Conservation (phyloP, 2,329 filamentous ascomycete genomes). For the Talaromyces sp. region DNA sequence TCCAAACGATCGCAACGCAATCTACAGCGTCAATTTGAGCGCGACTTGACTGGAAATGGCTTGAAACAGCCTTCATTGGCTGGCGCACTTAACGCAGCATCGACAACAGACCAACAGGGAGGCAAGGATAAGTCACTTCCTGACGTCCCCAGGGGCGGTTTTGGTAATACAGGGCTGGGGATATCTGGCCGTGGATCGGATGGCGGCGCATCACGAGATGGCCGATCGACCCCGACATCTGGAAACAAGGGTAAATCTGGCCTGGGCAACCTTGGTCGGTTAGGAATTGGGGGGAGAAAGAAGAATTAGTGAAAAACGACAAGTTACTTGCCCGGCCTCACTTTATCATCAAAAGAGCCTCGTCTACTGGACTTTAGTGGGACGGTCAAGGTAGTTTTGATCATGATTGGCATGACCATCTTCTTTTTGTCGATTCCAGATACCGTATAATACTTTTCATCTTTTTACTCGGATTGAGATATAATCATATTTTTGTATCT, state of each 20-base stretch:
- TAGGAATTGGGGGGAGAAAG: conserved; percentile 65
- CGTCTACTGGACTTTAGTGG: background rate
- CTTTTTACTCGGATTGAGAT: background rate
- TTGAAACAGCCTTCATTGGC: conserved; percentile 30
- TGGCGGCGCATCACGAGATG: conserved; percentile 25
- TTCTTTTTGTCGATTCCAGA: background rate
- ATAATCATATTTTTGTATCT: background rate
- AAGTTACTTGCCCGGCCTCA: background rate
- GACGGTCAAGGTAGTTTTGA: background rate
- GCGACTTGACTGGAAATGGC: conserved; percentile 47
- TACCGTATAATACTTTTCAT: background rate
- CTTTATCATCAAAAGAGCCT: background rate
- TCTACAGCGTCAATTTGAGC: conserved; percentile 40
- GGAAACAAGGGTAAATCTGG: conserved; percentile 57
- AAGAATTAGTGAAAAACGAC: conserved; percentile 27
- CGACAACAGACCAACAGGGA: conserved; percentile 15
- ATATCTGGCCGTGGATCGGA: conserved; percentile 47
- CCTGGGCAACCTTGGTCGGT: conserved; percentile 63
- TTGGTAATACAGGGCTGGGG: conserved; percentile 17
- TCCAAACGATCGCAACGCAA: conserved; percentile 65
- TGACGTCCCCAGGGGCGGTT: conserved; percentile 26
- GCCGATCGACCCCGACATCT: conserved; percentile 29
- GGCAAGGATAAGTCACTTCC: conserved; percentile 30
- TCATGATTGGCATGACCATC: background rate
- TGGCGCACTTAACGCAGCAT: conserved; percentile 26